phyloP scores from a whole-genome alignment of 2,329 filamentous ascomycete species.

The Clarireedia sp. region DNA sequence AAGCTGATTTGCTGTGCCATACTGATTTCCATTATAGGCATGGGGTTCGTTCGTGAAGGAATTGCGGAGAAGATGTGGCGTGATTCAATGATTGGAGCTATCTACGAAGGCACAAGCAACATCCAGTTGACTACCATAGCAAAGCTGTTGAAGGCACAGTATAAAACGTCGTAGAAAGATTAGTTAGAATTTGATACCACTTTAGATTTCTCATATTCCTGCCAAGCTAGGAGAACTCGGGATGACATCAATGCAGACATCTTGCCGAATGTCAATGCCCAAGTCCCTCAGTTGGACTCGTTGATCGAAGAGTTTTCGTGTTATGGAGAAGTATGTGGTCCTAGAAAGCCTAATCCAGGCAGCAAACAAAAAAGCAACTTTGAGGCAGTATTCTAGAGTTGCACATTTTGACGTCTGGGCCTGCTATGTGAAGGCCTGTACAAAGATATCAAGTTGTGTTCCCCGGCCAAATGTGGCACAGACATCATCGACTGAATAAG shows the following conservation, averaged over 20 bases:
- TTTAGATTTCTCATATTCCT: slow-evolving; percentile 7
- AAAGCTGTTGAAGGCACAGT: slow-evolving; percentile 61
- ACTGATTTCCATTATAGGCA: slow-evolving; percentile 32
- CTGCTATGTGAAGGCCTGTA: not conserved
- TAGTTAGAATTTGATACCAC: not conserved
- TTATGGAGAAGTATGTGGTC: not conserved
- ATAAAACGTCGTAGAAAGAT: slow-evolving; percentile 42
- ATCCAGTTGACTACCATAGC: slow-evolving; percentile 67
- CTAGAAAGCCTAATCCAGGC: not conserved
- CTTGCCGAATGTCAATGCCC: not conserved
- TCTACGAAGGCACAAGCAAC: slow-evolving; percentile 87
- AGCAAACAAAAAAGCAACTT: not conserved
- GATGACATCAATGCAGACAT: slow-evolving; percentile 5
- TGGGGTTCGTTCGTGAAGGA: slow-evolving; percentile 96
- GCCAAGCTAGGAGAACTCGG: slow-evolving; percentile 10
- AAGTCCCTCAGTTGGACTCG: not conserved
- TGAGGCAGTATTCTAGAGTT: not conserved
- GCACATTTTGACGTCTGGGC: too few relatives aligned
- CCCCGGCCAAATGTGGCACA: not conserved
- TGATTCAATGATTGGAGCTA: slow-evolving; percentile 97
- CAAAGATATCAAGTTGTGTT: not conserved
- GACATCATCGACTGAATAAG: not conserved
- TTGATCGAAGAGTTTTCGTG: not conserved
- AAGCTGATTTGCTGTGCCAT: not conserved
- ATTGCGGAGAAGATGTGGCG: slow-evolving; percentile 97